Conservation (phyloP, 2,329 filamentous ascomycete species). For the Fusarium tricinctum region DNA sequence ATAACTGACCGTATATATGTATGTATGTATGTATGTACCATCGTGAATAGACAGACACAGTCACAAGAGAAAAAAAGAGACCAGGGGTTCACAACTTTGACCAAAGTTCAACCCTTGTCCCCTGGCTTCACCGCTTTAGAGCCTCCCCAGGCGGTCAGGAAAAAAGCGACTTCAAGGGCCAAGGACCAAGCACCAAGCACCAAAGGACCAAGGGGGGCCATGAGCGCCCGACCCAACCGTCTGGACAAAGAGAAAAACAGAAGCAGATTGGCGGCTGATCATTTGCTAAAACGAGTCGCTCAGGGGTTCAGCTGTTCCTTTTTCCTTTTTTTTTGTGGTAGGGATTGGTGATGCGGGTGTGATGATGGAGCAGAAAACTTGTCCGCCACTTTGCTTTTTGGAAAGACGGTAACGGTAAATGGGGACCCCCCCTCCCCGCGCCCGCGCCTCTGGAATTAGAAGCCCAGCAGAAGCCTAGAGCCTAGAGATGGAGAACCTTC, state of each 20-base stretch:
- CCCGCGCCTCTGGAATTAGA: neutral
- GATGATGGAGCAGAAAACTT: conserved; percentile 38
- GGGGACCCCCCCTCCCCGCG: neutral
- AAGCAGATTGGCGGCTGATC: conserved; percentile 45
- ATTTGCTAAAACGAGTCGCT: conserved; percentile 37
- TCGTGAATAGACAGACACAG: neutral
- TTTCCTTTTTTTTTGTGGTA: neutral
- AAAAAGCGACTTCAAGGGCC: neutral
- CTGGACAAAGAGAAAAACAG: conserved; percentile 30
- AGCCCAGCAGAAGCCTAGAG: neutral
- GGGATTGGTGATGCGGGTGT: conserved; percentile 23
- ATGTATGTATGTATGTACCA: neutral
- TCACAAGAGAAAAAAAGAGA: neutral
- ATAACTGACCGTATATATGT: neutral
- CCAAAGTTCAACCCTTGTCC: conserved; percentile 25
- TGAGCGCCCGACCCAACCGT: conserved; percentile 40
- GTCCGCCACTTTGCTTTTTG: conserved; percentile 38
- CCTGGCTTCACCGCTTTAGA: conserved; percentile 44
- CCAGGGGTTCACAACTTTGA: conserved; percentile 3
- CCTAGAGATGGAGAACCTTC: neutral
- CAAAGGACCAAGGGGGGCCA: conserved; percentile 9
- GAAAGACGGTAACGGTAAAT: conserved; percentile 42
- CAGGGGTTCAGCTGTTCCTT: conserved; percentile 23
- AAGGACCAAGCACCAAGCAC: too few species aligned
- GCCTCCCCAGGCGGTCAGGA: conserved; percentile 34